phyloP scores from a whole-genome alignment of 768 basidiomycete genomes.

The Kwoniella shandongensis region DNA sequence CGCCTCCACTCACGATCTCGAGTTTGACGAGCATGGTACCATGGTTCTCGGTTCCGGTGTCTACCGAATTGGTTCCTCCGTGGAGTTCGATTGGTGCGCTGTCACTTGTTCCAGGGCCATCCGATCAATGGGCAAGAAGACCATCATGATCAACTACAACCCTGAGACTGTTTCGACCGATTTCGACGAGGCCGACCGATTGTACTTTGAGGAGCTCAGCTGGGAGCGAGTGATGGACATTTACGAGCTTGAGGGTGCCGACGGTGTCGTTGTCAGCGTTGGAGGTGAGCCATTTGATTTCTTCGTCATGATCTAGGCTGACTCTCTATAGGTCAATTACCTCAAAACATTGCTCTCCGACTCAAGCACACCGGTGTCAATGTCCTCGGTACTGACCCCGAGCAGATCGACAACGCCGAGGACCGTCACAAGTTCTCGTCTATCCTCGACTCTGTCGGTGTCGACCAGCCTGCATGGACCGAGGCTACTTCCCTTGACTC shows the following conservation, averaged over 20 bases:
- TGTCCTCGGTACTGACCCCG: slow-evolving; percentile 93
- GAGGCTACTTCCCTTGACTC: slow-evolving; percentile 85
- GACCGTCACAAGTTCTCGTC: slow-evolving; percentile 99
- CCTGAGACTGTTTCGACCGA: slow-evolving; percentile 99
- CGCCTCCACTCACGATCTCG: slow-evolving; percentile 89
- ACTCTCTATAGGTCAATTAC: slow-evolving; percentile 74
- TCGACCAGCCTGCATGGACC: slow-evolving; percentile 95
- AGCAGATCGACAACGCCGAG: slow-evolving; percentile 93
- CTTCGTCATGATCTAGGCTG: background rate
- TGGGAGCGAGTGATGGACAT: slow-evolving; percentile 99
- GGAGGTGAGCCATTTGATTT: slow-evolving; percentile 68
- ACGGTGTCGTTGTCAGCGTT: slow-evolving; percentile 93
- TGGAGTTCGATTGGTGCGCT: slow-evolving; percentile 99
- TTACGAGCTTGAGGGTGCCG: slow-evolving; percentile 89
- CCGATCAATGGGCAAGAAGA: slow-evolving; percentile 86
- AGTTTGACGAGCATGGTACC: slow-evolving; percentile 95
- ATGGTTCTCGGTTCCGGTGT: slow-evolving; percentile 99
- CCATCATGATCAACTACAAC: slow-evolving; percentile 99
- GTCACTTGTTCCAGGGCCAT: slow-evolving; percentile 94
- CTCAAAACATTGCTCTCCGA: slow-evolving; percentile 96
- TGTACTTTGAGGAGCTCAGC: slow-evolving; percentile 98
- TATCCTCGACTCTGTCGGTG: slow-evolving; percentile 87
- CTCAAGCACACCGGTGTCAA: slow-evolving; percentile 87
- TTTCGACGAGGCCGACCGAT: slow-evolving; percentile 97
- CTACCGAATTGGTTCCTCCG: slow-evolving; percentile 95